These are phyloP conservation scores for Jatropha multifida DNA, from an alignment of 441 rosid genomes.

Conservation along the genomic window DNA sequence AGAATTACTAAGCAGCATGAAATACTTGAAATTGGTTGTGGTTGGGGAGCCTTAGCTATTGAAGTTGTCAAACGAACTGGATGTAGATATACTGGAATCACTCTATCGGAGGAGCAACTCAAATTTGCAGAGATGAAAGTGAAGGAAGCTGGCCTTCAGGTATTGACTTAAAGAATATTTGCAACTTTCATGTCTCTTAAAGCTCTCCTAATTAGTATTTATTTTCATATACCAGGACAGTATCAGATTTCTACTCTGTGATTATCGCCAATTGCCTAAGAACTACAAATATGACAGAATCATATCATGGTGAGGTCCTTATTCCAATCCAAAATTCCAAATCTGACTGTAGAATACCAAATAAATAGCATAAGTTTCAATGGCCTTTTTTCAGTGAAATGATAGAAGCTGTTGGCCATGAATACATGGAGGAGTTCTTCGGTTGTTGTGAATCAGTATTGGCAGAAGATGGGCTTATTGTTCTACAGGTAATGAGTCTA, in stretches of 20 bases:
- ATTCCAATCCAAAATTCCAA: not conserved
- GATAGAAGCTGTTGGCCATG: slow-evolving; percentile 85
- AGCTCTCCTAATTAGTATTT: not conserved
- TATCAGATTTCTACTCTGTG: slow-evolving; percentile 61
- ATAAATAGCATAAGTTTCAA: not conserved
- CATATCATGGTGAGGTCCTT: slow-evolving; percentile 59
- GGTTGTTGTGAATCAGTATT: slow-evolving; percentile 64
- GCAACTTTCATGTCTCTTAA: not conserved
- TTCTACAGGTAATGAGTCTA: slow-evolving; percentile 56
- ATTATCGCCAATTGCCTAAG: slow-evolving; percentile 62
- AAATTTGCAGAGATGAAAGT: slow-evolving; percentile 65
- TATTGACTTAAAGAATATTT: slow-evolving; percentile 15
- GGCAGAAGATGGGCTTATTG: slow-evolving; percentile 69
- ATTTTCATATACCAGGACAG: slow-evolving; percentile 39
- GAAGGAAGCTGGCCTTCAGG: slow-evolving; percentile 84
- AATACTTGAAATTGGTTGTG: slow-evolving; percentile 87
- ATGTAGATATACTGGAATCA: slow-evolving; percentile 81
- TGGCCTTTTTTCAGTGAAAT: slow-evolving; percentile 56
- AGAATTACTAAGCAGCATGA: slow-evolving; percentile 58
- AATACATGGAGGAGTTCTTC: slow-evolving; percentile 76
- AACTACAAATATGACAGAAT: slow-evolving; percentile 61
- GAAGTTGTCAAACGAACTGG: slow-evolving; percentile 78
- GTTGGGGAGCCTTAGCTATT: slow-evolving; percentile 89
- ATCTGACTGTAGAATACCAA: not conserved
- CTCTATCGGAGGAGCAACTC: slow-evolving; percentile 68